These are phyloP conservation scores for Heritiera fomes DNA, from an alignment of 345 rosid species.

Conservation along the genomic window DNA sequence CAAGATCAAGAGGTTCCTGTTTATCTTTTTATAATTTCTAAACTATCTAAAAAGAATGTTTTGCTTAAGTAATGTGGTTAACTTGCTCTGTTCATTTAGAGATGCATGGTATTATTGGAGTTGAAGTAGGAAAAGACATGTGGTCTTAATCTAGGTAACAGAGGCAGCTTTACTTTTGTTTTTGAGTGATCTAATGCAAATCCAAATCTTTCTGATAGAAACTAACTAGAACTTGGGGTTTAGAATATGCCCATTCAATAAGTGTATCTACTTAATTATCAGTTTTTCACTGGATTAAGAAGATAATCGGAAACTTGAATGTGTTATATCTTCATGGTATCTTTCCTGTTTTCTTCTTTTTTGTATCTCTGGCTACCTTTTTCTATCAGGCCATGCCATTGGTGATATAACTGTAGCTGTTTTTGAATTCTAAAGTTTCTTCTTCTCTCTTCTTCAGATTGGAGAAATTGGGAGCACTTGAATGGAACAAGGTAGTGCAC, in stretches of 20 bases:
- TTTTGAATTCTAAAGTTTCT: neutral
- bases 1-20: neutral
- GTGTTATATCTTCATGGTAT: neutral
- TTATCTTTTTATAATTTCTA: neutral
- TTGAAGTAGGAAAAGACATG: neutral
- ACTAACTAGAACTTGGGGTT: neutral
- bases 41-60: neutral
- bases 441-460: constrained; percentile 44
- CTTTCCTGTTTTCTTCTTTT: constrained; percentile 1
- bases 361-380: neutral
- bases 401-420: neutral
- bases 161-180: neutral
- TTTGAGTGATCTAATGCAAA: neutral
- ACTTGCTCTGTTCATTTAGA: neutral
- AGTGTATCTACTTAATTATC: neutral
- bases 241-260: neutral
- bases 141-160: neutral
- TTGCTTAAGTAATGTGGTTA: neutral
- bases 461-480: constrained; percentile 83
- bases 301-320: neutral
- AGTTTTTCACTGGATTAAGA: neutral
- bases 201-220: neutral
- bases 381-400: neutral
- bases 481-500: constrained; percentile 71
- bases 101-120: constrained; percentile 1